Conservation (phyloP, 371 early-diverging fungal genomes). For the Globomyces sp. region DNA sequence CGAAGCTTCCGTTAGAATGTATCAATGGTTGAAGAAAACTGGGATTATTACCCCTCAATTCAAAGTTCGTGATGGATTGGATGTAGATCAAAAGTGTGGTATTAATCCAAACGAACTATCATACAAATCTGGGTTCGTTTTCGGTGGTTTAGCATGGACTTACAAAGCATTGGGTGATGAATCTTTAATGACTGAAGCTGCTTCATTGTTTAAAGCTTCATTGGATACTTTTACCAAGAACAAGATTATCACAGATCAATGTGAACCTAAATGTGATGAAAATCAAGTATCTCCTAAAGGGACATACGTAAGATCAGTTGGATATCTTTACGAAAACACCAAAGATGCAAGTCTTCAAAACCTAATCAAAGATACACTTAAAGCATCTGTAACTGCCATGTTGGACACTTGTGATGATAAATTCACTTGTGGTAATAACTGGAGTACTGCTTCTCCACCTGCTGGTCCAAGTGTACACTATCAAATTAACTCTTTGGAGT, state of each 20-base stretch:
- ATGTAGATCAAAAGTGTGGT: constrained; percentile 10
- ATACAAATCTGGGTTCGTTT: constrained; percentile 31
- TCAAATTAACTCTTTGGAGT: constrained; percentile 10
- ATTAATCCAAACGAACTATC: constrained; percentile 9
- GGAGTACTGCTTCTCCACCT: background rate
- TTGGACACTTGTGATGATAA: constrained; percentile 5
- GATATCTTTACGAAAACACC: constrained; percentile 17
- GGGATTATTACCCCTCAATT: constrained; percentile 22
- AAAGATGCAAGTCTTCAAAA: constrained; percentile 21
- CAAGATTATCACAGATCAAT: constrained; percentile 22
- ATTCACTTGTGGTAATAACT: constrained; percentile 11
- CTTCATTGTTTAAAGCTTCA: constrained; percentile 14
- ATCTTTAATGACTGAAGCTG: constrained; percentile 27
- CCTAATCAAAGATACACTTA: constrained; percentile 26
- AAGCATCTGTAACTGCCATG: constrained; percentile 13
- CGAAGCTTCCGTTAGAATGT: constrained; percentile 21
- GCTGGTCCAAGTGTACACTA: background rate
- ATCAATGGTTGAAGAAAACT: constrained; percentile 33
- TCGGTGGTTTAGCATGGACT: constrained; percentile 27
- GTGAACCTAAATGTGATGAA: constrained; percentile 18
- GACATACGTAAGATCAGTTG: constrained; percentile 25
- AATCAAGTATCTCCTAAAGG: constrained; percentile 20
- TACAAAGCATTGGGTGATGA: constrained; percentile 19
- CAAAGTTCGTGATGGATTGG: constrained; percentile 34
- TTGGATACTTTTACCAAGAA: constrained; percentile 16